Evolutionary conservation across 768 basidiomycete species (phyloP).

Genomic region (Coprinopsis strossmayeri): DNA sequence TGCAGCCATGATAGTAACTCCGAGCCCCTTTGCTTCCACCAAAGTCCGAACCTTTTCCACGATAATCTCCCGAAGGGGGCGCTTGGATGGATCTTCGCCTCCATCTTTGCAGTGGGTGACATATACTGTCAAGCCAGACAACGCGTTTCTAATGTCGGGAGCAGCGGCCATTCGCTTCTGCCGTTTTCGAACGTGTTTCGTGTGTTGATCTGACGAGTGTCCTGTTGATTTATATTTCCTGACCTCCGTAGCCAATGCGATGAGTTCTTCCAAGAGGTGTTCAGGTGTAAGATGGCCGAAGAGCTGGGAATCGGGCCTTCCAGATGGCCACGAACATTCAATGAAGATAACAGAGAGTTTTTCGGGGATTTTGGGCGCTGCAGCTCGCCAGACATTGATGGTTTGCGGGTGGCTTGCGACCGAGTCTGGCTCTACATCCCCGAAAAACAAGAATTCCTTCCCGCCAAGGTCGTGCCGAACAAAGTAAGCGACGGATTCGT

Average conservation of each 20-base stretch:
- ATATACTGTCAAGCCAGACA: conserved; percentile 62
- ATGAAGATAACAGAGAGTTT: conserved; percentile 80
- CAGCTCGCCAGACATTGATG: conserved; percentile 70
- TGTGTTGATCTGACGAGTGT: conserved; percentile 17
- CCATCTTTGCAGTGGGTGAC: conserved; percentile 86
- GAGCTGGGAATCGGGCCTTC: conserved; percentile 57
- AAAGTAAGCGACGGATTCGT: conserved; percentile 84
- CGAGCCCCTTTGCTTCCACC: conserved; percentile 56
- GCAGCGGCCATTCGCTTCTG: conserved; percentile 31
- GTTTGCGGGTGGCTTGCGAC: conserved; percentile 56
- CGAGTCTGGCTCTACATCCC: conserved; percentile 87
- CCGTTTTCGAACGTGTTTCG: conserved; percentile 30
- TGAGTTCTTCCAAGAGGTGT: conserved; percentile 71
- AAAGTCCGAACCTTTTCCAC: conserved; percentile 63
- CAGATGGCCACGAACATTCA: conserved; percentile 86
- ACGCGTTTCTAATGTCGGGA: conserved; percentile 42
- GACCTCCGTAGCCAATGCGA: conserved; percentile 63
- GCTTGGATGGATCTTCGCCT: conserved; percentile 27
- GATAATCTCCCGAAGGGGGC: conserved; percentile 60
- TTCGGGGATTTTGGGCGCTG: conserved; percentile 69
- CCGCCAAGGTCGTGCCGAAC: conserved; percentile 56
- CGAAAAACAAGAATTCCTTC: conserved; percentile 86
- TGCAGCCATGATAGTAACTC: conserved; percentile 62
- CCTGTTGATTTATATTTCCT: conserved; percentile 31
- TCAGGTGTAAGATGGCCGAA: conserved; percentile 87